Evolutionary conservation across 1,139 yeast species (phyloP).

Genomic region (Taphrina flavorubra): DNA sequence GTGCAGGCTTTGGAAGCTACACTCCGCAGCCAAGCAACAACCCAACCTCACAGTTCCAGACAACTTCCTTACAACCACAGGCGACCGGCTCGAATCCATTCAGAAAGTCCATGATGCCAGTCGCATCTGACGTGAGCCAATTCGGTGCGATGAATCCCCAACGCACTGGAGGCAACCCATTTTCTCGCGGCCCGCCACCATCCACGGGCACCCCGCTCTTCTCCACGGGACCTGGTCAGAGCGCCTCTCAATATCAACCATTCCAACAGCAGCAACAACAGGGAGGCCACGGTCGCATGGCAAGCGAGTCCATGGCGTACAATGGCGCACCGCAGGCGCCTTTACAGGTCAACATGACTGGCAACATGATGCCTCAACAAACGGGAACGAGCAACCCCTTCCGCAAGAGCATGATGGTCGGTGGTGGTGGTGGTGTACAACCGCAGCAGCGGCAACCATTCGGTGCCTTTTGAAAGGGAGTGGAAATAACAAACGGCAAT

Average conservation of each 20-base stretch:
- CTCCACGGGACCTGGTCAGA: not conserved
- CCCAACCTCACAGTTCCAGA: not conserved
- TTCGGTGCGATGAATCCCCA: conserved; percentile 20
- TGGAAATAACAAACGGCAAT: too few relatives aligned
- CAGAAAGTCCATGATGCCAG: conserved; percentile 41
- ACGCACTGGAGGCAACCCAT: conserved; percentile 39
- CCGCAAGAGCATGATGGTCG: conserved; percentile 45
- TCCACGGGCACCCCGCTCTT: conserved; percentile 12
- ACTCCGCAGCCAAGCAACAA: conserved; percentile 1
- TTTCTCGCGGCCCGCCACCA: conserved; percentile 18
- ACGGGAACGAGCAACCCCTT: conserved; percentile 46
- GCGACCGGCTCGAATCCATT: conserved; percentile 45
- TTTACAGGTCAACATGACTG: conserved; percentile 17
- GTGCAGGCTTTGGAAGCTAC: conserved; percentile 14
- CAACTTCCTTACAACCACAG: conserved; percentile 30
- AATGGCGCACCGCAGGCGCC: not conserved
- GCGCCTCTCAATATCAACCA: conserved; percentile 1
- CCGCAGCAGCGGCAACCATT: conserved; percentile 11
- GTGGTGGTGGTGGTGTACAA: not conserved
- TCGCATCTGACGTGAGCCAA: not conserved
- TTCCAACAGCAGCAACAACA: conserved; percentile 3
- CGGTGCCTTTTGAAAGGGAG: conserved; percentile 1
- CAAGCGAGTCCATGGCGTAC: conserved; percentile 12
- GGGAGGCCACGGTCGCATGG: conserved; percentile 16
- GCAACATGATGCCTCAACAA: conserved; percentile 43